Evolutionary conservation across 768 basidiomycete genomes (phyloP), one percentile per base, ranked within the genome.

Genomic region (Pilatotrama ljubarskyi): DNA sequence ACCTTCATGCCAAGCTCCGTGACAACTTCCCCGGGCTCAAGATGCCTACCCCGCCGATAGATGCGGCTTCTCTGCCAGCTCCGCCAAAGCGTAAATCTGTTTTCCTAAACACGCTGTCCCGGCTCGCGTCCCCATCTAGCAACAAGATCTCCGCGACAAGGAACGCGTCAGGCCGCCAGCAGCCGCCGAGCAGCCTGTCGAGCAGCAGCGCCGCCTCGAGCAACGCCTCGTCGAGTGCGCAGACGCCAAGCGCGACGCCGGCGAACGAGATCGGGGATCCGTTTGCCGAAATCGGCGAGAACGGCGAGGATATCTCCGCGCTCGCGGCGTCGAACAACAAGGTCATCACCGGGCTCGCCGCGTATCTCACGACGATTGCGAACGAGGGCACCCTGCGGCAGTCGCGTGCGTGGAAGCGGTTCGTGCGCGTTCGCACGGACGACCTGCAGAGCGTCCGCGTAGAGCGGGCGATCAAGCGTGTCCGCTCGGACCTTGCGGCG

Each of bases 381-480:
- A 92, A 91, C 64, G 81, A 85, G 42, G 74, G 81, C 4, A 69
- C 76, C 3, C 71, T 95, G 41, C 84, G 90, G 36, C 80, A 82
- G 55, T 77, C 85, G 18, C 82, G 86, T 43, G 77, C 84, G 1
- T 96, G 93, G 93, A 90, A 88, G 69, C 84, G 88, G 15, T 96
- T 96, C 66, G 88, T 95, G 55, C 80, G 86, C 46, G 91, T 94
- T 8, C 82, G 93, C 56, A 88, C 86, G 3, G 93, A 95, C 68
- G 94, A 96, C 72, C 74, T 95, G 51, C 87, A 95, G 76, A 93
- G 91, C 66, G 87, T 87, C 6, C 85, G 93, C 43, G 86, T 90
- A 40, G 92, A 95, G 76, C 81, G 91, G 63, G 89, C 93, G 4
- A 90, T 95, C 74, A 93, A 93, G 76, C 85, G 91, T 26, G 90